These are phyloP conservation scores for Oryza glaberrima DNA, from an alignment of 176 grass and related monocot genomes.

Conservation along the genomic window DNA sequence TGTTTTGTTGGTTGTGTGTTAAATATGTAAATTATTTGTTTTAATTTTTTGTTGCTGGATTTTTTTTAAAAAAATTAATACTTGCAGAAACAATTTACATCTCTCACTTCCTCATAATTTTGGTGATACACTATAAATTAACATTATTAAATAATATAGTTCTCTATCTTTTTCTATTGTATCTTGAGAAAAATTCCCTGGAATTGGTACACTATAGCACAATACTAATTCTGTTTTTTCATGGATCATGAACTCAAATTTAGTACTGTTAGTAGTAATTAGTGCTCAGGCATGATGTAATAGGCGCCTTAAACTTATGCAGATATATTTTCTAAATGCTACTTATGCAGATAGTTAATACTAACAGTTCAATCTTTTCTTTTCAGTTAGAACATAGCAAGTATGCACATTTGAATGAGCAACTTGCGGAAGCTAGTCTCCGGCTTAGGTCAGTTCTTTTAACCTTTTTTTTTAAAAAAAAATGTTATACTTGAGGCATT, in stretches of 20 bases:
- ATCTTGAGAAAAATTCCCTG: background rate
- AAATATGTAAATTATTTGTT: background rate
- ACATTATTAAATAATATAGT: background rate
- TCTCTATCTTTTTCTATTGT: background rate
- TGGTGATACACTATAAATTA: too few species aligned
- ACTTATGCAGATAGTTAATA: background rate
- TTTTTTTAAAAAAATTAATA: background rate
- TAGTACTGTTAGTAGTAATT: background rate
- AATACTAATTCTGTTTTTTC: conserved; percentile 2
- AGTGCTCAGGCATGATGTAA: background rate
- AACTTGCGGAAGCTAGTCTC: conserved; percentile 76
- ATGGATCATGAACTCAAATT: background rate
- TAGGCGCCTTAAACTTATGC: background rate
- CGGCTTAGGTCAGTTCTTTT: conserved; percentile 54
- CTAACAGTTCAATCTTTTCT: conserved; percentile 8
- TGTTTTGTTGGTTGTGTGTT: background rate
- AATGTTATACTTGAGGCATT: background rate
- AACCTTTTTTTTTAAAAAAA: background rate
- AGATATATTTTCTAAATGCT: background rate
- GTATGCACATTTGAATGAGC: conserved; percentile 78
- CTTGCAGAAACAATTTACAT: background rate
- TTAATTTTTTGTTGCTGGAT: background rate
- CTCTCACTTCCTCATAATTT: background rate
- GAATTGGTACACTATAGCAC: background rate
- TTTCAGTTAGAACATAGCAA: conserved; percentile 83